Conservation (phyloP, 768 basidiomycete species). For the Trametopsis cervina region DNA sequence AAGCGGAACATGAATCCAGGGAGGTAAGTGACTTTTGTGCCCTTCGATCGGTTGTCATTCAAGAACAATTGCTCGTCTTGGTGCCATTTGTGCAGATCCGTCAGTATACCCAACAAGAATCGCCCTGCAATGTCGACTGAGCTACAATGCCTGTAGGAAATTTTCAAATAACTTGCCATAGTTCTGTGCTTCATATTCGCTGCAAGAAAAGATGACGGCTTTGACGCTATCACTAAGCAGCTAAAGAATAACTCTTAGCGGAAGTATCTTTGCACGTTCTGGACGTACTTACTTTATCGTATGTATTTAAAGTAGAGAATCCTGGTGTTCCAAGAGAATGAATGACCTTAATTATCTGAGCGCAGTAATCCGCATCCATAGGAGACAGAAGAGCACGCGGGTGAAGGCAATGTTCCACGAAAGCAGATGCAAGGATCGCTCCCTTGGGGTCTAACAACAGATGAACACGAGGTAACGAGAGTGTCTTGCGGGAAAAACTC, state of each 20-base stretch:
- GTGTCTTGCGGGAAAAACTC: constrained; percentile 17
- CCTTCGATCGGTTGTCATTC: constrained; percentile 61
- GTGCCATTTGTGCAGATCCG: constrained; percentile 77
- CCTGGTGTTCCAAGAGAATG: constrained; percentile 86
- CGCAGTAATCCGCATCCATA: constrained; percentile 93
- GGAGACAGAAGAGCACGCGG: constrained; percentile 91
- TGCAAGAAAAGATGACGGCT: constrained; percentile 84
- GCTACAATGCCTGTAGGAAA: constrained; percentile 6
- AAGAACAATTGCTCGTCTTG: constrained; percentile 64
- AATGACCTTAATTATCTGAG: constrained; percentile 82
- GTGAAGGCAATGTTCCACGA: constrained; percentile 89
- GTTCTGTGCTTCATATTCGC: constrained; percentile 93
- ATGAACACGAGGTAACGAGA: neutral
- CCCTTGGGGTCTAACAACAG: constrained; percentile 35
- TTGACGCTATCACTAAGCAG: constrained; percentile 81
- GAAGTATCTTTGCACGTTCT: no score
- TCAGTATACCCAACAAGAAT: constrained; percentile 74
- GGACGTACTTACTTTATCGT: constrained; percentile 62
- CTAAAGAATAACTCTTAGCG: no score
- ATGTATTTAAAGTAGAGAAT: constrained; percentile 81
- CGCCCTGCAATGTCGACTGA: constrained; percentile 47
- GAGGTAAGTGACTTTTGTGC: constrained; percentile 51
- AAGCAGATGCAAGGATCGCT: constrained; percentile 44
- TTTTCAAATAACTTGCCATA: constrained; percentile 51
- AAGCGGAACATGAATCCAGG: constrained; percentile 64